Evolutionary conservation across 352 stramenopile species (phyloP), one percentile per base, ranked within the genome.

Genomic region (Lagenidium sp.): DNA sequence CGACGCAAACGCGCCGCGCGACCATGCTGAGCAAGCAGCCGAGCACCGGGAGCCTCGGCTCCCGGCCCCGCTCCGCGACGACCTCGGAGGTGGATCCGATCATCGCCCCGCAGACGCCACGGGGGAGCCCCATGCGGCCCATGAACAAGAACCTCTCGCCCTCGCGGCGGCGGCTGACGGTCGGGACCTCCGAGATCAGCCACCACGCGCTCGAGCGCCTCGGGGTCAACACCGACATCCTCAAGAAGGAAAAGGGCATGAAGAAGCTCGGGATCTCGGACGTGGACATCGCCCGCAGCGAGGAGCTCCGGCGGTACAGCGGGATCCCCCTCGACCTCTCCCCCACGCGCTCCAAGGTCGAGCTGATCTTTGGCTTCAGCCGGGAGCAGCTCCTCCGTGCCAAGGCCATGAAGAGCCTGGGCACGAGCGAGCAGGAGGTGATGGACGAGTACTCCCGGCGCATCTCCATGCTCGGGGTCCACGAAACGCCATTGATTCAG

Each of bases 231-330:
- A 55, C 48, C n/a, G 57, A 72, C 18, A 59, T 66, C 1, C 41
- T 72, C 39, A 57, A 57, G 36, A 59, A 68, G 18, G 62, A 72
- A 25, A 72, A 72, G 31, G 57, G 62, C 36, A 67, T 72, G 62
- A 67, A 68, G 38, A 72, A 72, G 44, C 58, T 72, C 2, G 62
- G 62, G 19, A 68, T 72, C 44, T 72, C 53, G 21, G 62, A 72
- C 38, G 30, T 63, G 7, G 57, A 72, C 41, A 65, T 72, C 26
- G 39, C 51, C 13, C 53, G 49, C 4, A 57, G 51, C 23, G 51
- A 63, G 13, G 53, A 63, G 48, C 47, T 67, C 35, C 47, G 49
- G 12, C 46, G 48, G 6, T 54, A 60, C 52, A 63, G 53, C 34
- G 58, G 58, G 22, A 25, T 67, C 42, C 42, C 53, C n/a, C 18